Evolutionary conservation across 768 basidiomycete genomes (phyloP).

Genomic region (Mycena albidolilacea): DNA sequence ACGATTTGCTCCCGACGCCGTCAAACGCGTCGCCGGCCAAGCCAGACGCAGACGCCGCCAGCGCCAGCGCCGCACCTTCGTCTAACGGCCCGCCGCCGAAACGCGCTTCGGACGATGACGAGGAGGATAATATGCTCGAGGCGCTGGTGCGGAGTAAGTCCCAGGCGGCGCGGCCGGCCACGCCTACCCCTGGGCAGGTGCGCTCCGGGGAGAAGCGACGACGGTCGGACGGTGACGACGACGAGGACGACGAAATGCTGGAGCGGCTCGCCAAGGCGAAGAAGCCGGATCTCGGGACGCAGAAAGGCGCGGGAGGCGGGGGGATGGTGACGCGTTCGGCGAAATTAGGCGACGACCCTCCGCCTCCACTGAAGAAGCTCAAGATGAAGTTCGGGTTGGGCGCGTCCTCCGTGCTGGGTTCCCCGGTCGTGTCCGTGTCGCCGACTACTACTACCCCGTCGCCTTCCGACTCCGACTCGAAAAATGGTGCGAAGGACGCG

Average conservation of each 20-base stretch:
- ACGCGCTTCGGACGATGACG: conserved; percentile 59
- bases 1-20: conserved; percentile 57
- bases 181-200: conserved; percentile 51
- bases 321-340: conserved; percentile 49
- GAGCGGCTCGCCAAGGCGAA: conserved; percentile 75
- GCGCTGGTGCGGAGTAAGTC: conserved; percentile 60
- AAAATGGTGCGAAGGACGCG: conserved; percentile 47
- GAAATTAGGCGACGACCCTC: conserved; percentile 68
- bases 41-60: not conserved
- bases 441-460: conserved; percentile 17
- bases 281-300: conserved; percentile 64
- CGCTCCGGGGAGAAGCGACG: conserved; percentile 80
- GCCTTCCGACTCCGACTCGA: conserved; percentile 29
- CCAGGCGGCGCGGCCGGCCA: conserved; percentile 55
- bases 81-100: conserved; percentile 54
- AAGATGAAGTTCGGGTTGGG: conserved; percentile 77
- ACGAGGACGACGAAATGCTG: conserved; percentile 72
- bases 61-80: conserved; percentile 48
- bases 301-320: conserved; percentile 55
- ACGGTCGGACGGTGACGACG: conserved; percentile 81
- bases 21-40: conserved; percentile 24
- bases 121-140: conserved; percentile 75
- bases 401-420: conserved; percentile 53
- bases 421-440: conserved; percentile 24
- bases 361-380: conserved; percentile 74